Conservation (phyloP, 148 eudicot genomes). For the Spergularia bocconei region DNA sequence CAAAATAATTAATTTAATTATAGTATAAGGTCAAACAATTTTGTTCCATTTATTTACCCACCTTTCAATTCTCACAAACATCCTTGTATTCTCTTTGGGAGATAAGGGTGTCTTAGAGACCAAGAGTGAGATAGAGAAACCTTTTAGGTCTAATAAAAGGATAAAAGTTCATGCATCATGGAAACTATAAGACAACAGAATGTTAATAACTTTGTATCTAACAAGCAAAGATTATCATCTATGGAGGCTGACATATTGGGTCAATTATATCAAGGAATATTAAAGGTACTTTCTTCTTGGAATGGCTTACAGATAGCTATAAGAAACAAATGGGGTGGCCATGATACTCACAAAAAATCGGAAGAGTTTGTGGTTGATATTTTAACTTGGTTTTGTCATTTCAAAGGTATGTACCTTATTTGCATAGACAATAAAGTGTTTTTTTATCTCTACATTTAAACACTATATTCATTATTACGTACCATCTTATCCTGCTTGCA, state of each 20-base stretch:
- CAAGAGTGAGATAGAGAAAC: neutral
- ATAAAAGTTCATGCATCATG: neutral
- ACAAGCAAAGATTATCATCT: neutral
- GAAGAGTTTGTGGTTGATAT: conserved; percentile 46
- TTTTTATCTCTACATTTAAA: no score
- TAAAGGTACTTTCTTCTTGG: conserved; percentile 42
- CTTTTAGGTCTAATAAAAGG: neutral
- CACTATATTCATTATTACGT: no score
- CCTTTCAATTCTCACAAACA: conserved; percentile 16
- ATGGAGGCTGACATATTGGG: neutral
- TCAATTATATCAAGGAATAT: conserved; percentile 18
- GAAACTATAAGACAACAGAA: neutral
- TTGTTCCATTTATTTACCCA: neutral
- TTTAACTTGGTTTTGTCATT: conserved; percentile 41
- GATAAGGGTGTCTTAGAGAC: conserved; percentile 19
- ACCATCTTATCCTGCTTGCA: neutral
- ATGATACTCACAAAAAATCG: conserved; percentile 48
- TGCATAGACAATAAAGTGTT: no score
- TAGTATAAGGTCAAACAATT: neutral
- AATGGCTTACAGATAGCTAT: conserved; percentile 58
- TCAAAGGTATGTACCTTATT: conserved; percentile 31
- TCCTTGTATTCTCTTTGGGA: neutral
- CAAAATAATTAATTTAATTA: no score
- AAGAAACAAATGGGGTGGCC: conserved; percentile 60
- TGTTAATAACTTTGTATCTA: neutral